phyloP scores from a whole-genome alignment of 768 basidiomycete genomes.

The Imleria badia region DNA sequence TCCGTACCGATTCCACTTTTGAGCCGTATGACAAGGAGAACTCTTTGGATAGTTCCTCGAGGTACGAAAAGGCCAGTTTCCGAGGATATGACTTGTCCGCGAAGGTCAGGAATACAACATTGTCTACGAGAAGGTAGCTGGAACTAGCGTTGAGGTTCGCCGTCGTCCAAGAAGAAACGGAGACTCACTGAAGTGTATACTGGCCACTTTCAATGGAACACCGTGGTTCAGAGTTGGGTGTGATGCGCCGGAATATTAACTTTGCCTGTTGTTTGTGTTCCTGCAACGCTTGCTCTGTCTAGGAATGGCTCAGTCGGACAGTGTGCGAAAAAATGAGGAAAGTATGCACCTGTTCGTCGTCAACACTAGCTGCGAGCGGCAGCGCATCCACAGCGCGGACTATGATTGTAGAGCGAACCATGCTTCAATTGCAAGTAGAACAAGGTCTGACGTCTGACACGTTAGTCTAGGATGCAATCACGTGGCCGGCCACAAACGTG shows the following conservation, averaged over 20 bases:
- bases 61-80: constrained; percentile 95
- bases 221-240: constrained; percentile 89
- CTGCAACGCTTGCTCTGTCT: constrained; percentile 93
- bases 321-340: background rate
- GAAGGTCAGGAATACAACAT: constrained; percentile 93
- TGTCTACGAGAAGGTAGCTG: constrained; percentile 93
- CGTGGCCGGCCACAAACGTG: constrained; percentile 5
- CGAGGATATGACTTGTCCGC: constrained; percentile 96
- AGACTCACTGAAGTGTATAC: constrained; percentile 91
- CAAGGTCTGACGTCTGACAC: background rate
- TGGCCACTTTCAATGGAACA: constrained; percentile 96
- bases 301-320: constrained; percentile 6
- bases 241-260: constrained; percentile 91
- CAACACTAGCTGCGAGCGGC: constrained; percentile 92
- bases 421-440: constrained; percentile 29
- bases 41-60: constrained; percentile 96
- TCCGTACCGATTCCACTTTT: constrained; percentile 87
- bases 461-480: background rate
- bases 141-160: constrained; percentile 10
- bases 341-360: constrained; percentile 84
- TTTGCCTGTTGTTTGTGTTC: constrained; percentile 99
- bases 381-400: constrained; percentile 84
- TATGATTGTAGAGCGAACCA: constrained; percentile 88
- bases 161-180: background rate
- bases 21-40: constrained; percentile 90